phyloP scores from a whole-genome alignment of 2,329 filamentous ascomycete genomes.

The Exophiala phaeomuriformis region DNA sequence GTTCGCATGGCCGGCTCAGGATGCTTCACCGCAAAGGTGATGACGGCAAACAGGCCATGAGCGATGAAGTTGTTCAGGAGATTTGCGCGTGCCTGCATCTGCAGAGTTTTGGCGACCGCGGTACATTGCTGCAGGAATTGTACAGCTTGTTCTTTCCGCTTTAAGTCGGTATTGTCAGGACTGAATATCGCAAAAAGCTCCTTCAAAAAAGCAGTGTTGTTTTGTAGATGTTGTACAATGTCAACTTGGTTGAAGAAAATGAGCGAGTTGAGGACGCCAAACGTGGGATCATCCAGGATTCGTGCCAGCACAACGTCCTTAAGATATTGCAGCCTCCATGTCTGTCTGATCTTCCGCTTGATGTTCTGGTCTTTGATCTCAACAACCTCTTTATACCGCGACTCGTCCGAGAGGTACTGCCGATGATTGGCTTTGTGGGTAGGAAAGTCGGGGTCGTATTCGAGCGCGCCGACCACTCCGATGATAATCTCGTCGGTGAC shows the following conservation, averaged over 20 bases:
- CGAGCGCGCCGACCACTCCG: constrained; percentile 88
- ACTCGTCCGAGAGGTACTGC: constrained; percentile 80
- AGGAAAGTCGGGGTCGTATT: constrained; percentile 97
- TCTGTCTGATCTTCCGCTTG: constrained; percentile 87
- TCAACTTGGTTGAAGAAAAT: constrained; percentile 99
- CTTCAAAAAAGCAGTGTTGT: constrained; percentile 66
- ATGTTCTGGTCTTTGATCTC: constrained; percentile 77
- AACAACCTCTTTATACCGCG: constrained; percentile 93
- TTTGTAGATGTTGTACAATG: constrained; percentile 90
- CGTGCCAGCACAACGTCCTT: constrained; percentile 97
- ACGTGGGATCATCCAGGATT: constrained; percentile 94
- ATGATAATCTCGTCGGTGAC: constrained; percentile 84
- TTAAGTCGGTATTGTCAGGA: constrained; percentile 54
- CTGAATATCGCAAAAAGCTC: constrained; percentile 85
- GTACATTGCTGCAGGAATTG: constrained; percentile 96
- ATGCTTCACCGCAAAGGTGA: constrained; percentile 84
- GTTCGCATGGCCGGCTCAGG: constrained; percentile 77
- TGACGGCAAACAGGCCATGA: constrained; percentile 79
- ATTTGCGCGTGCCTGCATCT: constrained; percentile 69
- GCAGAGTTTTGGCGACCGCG: constrained; percentile 86
- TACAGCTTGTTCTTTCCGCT: constrained; percentile 85
- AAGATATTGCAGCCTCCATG: constrained; percentile 89
- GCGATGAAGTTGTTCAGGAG: constrained; percentile 86
- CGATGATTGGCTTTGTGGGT: constrained; percentile 96
- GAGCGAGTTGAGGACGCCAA: constrained; percentile 91